A percentile compares a stretch with the other conserved stretches of the same genome.
phyloP scores from a whole-genome alignment of 495 filamentous ascomycete genomes.

The Poronia punctata region DNA sequence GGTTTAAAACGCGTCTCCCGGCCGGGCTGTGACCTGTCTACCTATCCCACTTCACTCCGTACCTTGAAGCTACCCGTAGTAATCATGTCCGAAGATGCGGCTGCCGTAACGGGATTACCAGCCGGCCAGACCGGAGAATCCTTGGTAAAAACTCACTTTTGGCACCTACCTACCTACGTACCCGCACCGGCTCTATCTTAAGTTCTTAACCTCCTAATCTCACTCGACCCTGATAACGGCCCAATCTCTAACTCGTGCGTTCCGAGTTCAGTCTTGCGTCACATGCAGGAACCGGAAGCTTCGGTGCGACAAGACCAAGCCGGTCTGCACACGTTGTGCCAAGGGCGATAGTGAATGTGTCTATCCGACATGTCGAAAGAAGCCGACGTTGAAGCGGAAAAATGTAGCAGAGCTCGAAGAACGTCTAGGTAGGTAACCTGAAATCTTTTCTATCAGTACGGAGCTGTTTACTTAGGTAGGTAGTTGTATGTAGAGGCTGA shows the following conservation, averaged over 20 bases:
- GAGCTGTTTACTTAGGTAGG: no score
- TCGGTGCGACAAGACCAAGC: slow-evolving; percentile 58
- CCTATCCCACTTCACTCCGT: not conserved
- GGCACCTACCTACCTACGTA: slow-evolving; percentile 1
- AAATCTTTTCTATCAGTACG: not conserved
- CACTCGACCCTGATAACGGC: no score
- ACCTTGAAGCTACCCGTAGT: slow-evolving; percentile 2
- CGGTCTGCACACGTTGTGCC: slow-evolving; percentile 68
- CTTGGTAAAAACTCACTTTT: slow-evolving; percentile 14
- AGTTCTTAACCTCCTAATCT: no score
- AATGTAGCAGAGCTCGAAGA: slow-evolving; percentile 85
- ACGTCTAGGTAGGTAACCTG: slow-evolving; percentile 52
- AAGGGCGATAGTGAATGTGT: slow-evolving; percentile 64
- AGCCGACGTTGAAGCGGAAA: slow-evolving; percentile 79
- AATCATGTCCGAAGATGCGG: slow-evolving; percentile 18
- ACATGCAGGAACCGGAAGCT: slow-evolving; percentile 56
- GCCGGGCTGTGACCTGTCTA: no score
- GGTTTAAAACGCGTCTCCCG: no score
- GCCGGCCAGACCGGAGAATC: slow-evolving; percentile 13
- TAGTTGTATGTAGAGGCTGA: no score
- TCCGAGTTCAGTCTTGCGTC: slow-evolving; percentile 22
- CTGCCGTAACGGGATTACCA: slow-evolving; percentile 4
- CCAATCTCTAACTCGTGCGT: no score
- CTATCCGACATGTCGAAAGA: slow-evolving; percentile 78
- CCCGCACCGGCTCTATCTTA: slow-evolving; percentile 2